phyloP scores from a whole-genome alignment of 2,329 filamentous ascomycete genomes.

The Biscogniauxia marginata region DNA sequence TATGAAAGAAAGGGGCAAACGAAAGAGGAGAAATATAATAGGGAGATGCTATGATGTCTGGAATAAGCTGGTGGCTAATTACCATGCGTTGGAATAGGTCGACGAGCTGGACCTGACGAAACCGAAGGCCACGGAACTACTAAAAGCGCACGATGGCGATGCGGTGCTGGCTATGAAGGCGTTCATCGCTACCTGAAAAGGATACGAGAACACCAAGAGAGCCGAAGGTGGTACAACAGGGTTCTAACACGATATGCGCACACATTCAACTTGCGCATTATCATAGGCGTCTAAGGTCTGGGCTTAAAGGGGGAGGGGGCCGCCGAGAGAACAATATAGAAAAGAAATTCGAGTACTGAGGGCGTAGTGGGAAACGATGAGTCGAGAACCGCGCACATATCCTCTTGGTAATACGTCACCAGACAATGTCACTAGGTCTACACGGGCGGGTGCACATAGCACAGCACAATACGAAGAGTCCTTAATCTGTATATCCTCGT shows the following conservation, averaged over 20 bases:
- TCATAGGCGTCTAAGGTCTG: not conserved
- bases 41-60: not conserved
- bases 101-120: conserved; percentile 72
- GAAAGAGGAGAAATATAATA: not conserved
- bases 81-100: conserved; percentile 41
- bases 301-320: not conserved
- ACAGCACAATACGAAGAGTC: too few species aligned
- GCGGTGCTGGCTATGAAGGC: conserved; percentile 65
- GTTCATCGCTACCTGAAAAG: conserved; percentile 38
- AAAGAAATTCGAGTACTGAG: too few species aligned
- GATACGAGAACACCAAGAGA: not conserved
- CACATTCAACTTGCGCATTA: not conserved
- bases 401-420: too few species aligned
- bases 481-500: too few species aligned
- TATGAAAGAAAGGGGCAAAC: too few species aligned
- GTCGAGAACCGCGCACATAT: too few species aligned
- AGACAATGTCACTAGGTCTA: too few species aligned
- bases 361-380: too few species aligned
- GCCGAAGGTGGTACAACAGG: too few species aligned
- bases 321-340: not conserved
- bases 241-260: too few species aligned
- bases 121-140: conserved; percentile 69
- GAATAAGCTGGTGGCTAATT: conserved; percentile 3
- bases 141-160: conserved; percentile 70
- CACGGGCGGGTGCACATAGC: too few species aligned